These are phyloP conservation scores for Cutaneotrichosporon mucoides DNA, from an alignment of 1,284 basidiomycete genomes.

Conservation along the genomic window DNA sequence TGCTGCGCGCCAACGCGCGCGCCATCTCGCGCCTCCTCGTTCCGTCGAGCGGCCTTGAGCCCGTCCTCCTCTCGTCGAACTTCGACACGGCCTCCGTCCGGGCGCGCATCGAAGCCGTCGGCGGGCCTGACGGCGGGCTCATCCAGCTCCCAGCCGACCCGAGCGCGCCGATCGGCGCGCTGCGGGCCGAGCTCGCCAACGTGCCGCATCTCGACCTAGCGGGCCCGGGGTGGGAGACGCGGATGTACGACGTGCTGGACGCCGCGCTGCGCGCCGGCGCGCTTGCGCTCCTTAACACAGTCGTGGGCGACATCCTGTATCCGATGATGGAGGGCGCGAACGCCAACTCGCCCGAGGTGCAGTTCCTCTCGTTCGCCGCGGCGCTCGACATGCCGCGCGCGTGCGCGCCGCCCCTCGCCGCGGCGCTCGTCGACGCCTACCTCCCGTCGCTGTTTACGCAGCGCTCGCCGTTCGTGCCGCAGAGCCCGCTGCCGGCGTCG, in stretches of 20 bases:
- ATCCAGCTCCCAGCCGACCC: slow-evolving; percentile 1
- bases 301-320: slow-evolving; percentile 15
- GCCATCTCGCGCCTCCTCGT: slow-evolving; percentile 30
- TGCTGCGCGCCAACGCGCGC: slow-evolving; percentile 31
- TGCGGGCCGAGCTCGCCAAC: slow-evolving; percentile 21
- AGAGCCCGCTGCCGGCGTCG: neutral
- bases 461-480: slow-evolving; percentile 14
- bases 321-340: neutral
- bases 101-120: slow-evolving; percentile 24
- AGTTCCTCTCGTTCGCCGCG: slow-evolving; percentile 12
- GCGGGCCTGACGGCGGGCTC: slow-evolving; percentile 4
- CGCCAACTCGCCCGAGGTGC: slow-evolving; percentile 5
- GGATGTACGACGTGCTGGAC: slow-evolving; percentile 15
- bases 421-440: slow-evolving; percentile 13
- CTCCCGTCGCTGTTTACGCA: slow-evolving; percentile 12
- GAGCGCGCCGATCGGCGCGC: slow-evolving; percentile 2
- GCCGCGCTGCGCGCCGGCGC: slow-evolving; percentile 14
- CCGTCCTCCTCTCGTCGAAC: slow-evolving; percentile 34
- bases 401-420: slow-evolving; percentile 6
- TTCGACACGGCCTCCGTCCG: slow-evolving; percentile 32
- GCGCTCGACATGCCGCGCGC: slow-evolving; percentile 9
- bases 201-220: slow-evolving; percentile 24
- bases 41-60: slow-evolving; percentile 28
- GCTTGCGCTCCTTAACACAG: neutral
- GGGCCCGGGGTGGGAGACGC: slow-evolving; percentile 14